Evolutionary conservation across 2,329 filamentous ascomycete genomes (phyloP), one percentile per base, ranked within the genome.

Genomic region (Ilyonectria robusta): DNA sequence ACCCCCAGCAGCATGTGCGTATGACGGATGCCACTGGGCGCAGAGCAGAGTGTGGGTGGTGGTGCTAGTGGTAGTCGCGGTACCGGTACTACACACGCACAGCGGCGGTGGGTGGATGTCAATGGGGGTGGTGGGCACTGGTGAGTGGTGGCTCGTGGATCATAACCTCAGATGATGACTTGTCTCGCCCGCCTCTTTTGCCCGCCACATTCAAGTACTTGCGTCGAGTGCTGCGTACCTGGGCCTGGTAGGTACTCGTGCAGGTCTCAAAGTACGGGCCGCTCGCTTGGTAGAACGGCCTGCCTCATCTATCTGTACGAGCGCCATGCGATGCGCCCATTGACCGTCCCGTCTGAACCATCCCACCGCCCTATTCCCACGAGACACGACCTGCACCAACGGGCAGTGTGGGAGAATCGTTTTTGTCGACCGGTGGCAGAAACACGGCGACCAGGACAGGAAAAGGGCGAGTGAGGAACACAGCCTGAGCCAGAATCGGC

Each of bases 51-150:
- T n/a, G 54, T 54, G 65, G 48, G 61, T 53, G 59, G 58, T 67
- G 61, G 64, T 70, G 42, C 58, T 58, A 23, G 63, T 54, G 54
- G 60, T 57, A 48, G 59, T 60, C 51, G 63, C 60, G 59, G 47
- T 65, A 51, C 51, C 57, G 59, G 47, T 65, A 51, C 51, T 65
- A 51, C 46, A 46, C 62, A 55, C 62, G 44, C 58, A 50, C 57
- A 58, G 65, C 46, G 47, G 65, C 46, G 47, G 53, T 69, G 65
- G 67, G 67, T 70, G 67, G 65, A 50, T 70, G 67, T 70, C 67
- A 70, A 62, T 65, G 56, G 37, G 31, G 37, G 31, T 61, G 37
- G 46, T 64, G 55, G 61, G 50, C 50, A 19, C 50, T 11, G 31
- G 57, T 69, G 67, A 50, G 48, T 63, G 48, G 54, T 66, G 66